A percentile compares a stretch with the other conserved stretches of the same genome.
Evolutionary conservation across 2,329 filamentous ascomycete species (phyloP).

Genomic region (Microdochium trichocladiopsis): DNA sequence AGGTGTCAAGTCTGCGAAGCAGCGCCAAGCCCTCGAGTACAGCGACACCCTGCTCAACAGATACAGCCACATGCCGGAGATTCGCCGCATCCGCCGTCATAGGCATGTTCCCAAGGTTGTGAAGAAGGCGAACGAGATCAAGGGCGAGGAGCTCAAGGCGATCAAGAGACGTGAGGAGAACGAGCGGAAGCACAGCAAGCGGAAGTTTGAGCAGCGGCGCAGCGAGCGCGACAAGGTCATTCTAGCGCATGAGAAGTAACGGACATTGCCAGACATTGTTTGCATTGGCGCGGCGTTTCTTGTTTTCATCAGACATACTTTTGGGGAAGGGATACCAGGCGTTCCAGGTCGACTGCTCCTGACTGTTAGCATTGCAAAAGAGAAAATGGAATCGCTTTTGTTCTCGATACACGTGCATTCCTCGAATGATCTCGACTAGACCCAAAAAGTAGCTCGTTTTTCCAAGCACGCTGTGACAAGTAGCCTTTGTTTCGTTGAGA

Average conservation of each 20-base stretch:
- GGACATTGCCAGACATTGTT: background rate
- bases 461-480: too few species aligned
- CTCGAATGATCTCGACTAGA: too few species aligned
- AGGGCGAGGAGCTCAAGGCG: slow-evolving; percentile 76
- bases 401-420: too few species aligned
- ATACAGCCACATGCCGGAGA: slow-evolving; percentile 94
- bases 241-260: slow-evolving; percentile 54
- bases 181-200: slow-evolving; percentile 82
- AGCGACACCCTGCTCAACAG: slow-evolving; percentile 76
- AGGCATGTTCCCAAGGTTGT: slow-evolving; percentile 86
- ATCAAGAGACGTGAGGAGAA: slow-evolving; percentile 94
- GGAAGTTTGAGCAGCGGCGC: slow-evolving; percentile 65
- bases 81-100: slow-evolving; percentile 83
- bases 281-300: slow-evolving; percentile 1
- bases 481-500: too few species aligned
- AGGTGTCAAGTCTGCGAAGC: slow-evolving; percentile 77
- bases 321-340: background rate
- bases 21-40: slow-evolving; percentile 87
- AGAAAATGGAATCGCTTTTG: background rate
- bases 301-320: slow-evolving; percentile 10
- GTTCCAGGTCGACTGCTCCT: background rate
- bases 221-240: slow-evolving; percentile 93
- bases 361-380: slow-evolving; percentile 1
- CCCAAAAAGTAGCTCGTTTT: too few species aligned
- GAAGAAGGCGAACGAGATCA: slow-evolving; percentile 95